A percentile compares a stretch with the other conserved stretches of the same genome.
These are phyloP conservation scores for Vigna reflexopilosa DNA, from an alignment of 306 rosid genomes.

Conservation along the genomic window DNA sequence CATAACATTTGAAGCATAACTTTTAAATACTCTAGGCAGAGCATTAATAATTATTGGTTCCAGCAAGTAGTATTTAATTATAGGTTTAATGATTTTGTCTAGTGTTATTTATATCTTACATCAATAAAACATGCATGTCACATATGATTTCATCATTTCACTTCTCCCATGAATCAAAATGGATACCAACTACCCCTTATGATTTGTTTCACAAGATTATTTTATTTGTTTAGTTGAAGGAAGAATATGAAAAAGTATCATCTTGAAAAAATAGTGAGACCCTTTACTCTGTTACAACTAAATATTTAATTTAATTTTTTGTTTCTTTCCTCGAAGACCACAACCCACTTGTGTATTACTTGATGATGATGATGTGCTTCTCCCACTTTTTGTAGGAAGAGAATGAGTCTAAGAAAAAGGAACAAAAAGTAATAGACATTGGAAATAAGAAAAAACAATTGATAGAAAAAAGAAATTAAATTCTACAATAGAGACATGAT, in stretches of 20 bases:
- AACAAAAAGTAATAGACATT: neutral
- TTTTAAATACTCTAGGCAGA: neutral
- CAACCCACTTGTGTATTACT: neutral
- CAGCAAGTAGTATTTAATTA: neutral
- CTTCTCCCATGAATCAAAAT: slow-evolving; percentile 47
- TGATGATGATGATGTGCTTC: neutral
- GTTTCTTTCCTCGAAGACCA: neutral
- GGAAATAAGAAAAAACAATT: no score
- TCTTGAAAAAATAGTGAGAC: no score
- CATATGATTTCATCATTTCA: slow-evolving; percentile 3
- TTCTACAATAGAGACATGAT: neutral
- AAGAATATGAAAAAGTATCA: no score
- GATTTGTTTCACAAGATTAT: no score
- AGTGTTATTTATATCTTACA: neutral
- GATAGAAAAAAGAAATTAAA: neutral
- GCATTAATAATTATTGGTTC: neutral
- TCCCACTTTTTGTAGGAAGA: neutral
- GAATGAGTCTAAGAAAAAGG: neutral
- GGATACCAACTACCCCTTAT: slow-evolving; percentile 42
- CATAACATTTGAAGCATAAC: neutral
- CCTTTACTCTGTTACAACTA: no score
- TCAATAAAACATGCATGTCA: neutral
- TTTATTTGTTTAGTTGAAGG: no score
- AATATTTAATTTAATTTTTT: no score
- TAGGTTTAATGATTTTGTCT: slow-evolving; percentile 1